Percentiles rank a stretch among this genome's conserved stretches.
phyloP scores from a whole-genome alignment of 257 asterid genomes.

The Prunella vulgaris region DNA sequence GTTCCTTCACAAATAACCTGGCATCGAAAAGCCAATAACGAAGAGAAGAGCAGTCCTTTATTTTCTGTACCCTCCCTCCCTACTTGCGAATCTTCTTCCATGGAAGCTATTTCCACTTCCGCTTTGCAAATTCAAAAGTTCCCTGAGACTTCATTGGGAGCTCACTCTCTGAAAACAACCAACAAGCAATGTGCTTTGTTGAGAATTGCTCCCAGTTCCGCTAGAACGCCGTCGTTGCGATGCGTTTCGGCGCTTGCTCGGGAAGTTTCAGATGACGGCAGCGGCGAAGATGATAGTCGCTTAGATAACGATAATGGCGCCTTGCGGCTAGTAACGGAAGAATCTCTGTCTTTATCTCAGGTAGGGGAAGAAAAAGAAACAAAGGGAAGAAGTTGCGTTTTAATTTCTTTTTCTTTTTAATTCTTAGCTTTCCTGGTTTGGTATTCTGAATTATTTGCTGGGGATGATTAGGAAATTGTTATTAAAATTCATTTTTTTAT shows the following conservation, averaged over 20 bases:
- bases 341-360: constrained; percentile 30
- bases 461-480: background rate
- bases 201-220: constrained; percentile 20
- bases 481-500: background rate
- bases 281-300: constrained; percentile 28
- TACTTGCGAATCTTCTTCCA: constrained; percentile 22
- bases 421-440: background rate
- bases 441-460: background rate
- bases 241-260: constrained; percentile 34
- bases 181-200: constrained; percentile 2
- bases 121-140: constrained; percentile 35
- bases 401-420: no score
- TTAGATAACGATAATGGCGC: constrained; percentile 30
- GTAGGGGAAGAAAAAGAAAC: constrained; percentile 22
- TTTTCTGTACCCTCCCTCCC: constrained; percentile 21
- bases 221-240: constrained; percentile 26
- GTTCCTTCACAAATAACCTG: constrained; percentile 1
- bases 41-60: background rate
- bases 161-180: constrained; percentile 13
- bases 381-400: background rate
- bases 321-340: constrained; percentile 35
- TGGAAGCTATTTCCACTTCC: constrained; percentile 59
- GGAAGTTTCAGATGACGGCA: constrained; percentile 34
- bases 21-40: constrained; percentile 7
- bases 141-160: constrained; percentile 21